Conservation (phyloP, 2,329 filamentous ascomycete genomes). For the Teratosphaeria zuluensis region DNA sequence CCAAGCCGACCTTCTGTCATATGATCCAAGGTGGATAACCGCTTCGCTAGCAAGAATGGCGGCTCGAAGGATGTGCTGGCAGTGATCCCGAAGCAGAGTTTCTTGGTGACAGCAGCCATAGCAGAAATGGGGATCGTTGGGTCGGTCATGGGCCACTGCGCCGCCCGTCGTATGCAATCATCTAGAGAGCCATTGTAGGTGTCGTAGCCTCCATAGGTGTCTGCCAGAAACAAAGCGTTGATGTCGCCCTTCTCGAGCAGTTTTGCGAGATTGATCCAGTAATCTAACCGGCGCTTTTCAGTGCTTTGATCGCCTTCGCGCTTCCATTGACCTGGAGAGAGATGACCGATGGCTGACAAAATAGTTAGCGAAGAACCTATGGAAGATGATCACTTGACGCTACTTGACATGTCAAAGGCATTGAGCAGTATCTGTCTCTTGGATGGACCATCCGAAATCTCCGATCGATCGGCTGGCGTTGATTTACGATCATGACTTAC, state of each 20-base stretch:
- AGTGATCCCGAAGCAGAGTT: conserved; percentile 53
- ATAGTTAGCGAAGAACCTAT: background rate
- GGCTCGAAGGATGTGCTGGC: conserved; percentile 55
- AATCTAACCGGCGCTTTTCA: conserved; percentile 50
- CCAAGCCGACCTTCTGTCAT: conserved; percentile 52
- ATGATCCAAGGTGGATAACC: conserved; percentile 54
- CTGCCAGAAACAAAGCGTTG: conserved; percentile 56
- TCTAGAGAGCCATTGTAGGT: conserved; percentile 42
- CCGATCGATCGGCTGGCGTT: background rate
- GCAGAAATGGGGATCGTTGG: conserved; percentile 54
- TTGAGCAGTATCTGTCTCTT: background rate
- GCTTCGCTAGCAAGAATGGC: conserved; percentile 52
- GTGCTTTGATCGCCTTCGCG: conserved; percentile 45
- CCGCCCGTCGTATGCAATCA: conserved; percentile 36
- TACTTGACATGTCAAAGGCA: background rate
- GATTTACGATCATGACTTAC: background rate
- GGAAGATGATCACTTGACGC: background rate
- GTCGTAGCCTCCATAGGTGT: conserved; percentile 56
- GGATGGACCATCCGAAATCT: background rate
- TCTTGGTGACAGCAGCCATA: conserved; percentile 59
- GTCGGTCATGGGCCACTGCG: conserved; percentile 52
- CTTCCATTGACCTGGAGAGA: conserved; percentile 51
- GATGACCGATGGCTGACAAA: background rate
- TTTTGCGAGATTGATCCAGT: conserved; percentile 56
- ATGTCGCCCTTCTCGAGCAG: conserved; percentile 53